Evolutionary conservation across 2,329 filamentous ascomycete genomes (phyloP).

Genomic region (Ophiostoma ips): DNA sequence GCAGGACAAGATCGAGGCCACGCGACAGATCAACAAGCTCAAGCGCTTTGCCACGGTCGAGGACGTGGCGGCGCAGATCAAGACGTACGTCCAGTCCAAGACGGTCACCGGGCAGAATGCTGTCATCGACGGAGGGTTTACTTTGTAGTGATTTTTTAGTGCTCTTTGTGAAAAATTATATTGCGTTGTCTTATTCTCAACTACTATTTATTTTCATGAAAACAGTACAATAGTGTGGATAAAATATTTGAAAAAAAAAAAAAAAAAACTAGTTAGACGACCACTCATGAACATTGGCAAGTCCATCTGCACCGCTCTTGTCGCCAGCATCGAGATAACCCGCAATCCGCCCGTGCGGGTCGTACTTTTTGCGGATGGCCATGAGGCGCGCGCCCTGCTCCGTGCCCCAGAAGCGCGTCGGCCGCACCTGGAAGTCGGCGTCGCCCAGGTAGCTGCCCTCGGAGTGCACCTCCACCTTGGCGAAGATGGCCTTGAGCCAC

Average conservation of each 20-base stretch:
- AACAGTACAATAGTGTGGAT: not conserved
- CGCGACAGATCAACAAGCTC: conserved; percentile 42
- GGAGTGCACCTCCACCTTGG: conserved; percentile 24
- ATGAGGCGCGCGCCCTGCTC: conserved; percentile 14
- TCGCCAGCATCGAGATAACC: conserved; percentile 12
- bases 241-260: not conserved
- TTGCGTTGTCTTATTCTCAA: too few relatives aligned
- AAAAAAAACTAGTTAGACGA: not conserved
- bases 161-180: too few relatives aligned
- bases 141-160: too few relatives aligned
- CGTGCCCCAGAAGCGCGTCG: conserved; percentile 33
- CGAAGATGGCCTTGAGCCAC: conserved; percentile 32
- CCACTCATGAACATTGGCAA: conserved; percentile 9
- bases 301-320: conserved; percentile 1
- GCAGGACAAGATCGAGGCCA: conserved; percentile 38
- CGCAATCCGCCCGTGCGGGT: conserved; percentile 9
- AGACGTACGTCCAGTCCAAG: conserved; percentile 10
- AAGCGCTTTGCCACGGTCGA: conserved; percentile 44
- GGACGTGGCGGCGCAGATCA: conserved; percentile 12
- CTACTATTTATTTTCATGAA: too few relatives aligned
- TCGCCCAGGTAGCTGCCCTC: conserved; percentile 41
- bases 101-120: conserved; percentile 12
- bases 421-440: conserved; percentile 34
- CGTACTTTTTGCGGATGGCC: conserved; percentile 6
- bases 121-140: conserved; percentile 12